Percentiles rank a stretch among this genome's conserved stretches.
Evolutionary conservation across 441 rosid genomes (phyloP).

Genomic region (Manihot esculenta): DNA sequence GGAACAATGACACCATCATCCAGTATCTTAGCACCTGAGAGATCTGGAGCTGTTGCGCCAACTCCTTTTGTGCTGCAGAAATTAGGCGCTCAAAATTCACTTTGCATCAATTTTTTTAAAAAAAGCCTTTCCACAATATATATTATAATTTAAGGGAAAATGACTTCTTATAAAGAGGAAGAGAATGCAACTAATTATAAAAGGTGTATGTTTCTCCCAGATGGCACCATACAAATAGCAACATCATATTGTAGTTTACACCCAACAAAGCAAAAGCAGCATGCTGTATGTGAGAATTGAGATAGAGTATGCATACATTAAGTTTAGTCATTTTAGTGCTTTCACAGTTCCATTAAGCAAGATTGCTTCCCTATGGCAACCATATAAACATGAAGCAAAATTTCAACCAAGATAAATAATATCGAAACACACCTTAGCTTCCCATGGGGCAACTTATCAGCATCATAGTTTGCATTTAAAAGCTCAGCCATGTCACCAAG

Average conservation of each 20-base stretch:
- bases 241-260: slow-evolving; percentile 16
- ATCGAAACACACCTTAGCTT: slow-evolving; percentile 64
- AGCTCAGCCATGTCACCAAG: slow-evolving; percentile 91
- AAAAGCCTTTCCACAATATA: neutral
- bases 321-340: neutral
- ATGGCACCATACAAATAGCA: neutral
- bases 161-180: neutral
- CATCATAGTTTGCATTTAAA: slow-evolving; percentile 54
- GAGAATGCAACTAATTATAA: neutral
- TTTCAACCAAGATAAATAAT: neutral
- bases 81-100: slow-evolving; percentile 16
- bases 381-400: slow-evolving; percentile 7
- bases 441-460: slow-evolving; percentile 67
- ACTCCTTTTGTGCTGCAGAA: slow-evolving; percentile 79
- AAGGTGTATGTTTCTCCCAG: neutral
- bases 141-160: neutral
- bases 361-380: neutral
- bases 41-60: slow-evolving; percentile 72
- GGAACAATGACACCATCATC: slow-evolving; percentile 72
- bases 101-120: slow-evolving; percentile 5
- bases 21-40: slow-evolving; percentile 50
- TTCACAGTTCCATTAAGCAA: slow-evolving; percentile 3
- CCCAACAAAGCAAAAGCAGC: neutral
- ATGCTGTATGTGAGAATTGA: neutral
- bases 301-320: neutral